Evolutionary conservation across 495 filamentous ascomycete genomes (phyloP), one percentile per base, ranked within the genome.

Genomic region (Penicillium silybi): DNA sequence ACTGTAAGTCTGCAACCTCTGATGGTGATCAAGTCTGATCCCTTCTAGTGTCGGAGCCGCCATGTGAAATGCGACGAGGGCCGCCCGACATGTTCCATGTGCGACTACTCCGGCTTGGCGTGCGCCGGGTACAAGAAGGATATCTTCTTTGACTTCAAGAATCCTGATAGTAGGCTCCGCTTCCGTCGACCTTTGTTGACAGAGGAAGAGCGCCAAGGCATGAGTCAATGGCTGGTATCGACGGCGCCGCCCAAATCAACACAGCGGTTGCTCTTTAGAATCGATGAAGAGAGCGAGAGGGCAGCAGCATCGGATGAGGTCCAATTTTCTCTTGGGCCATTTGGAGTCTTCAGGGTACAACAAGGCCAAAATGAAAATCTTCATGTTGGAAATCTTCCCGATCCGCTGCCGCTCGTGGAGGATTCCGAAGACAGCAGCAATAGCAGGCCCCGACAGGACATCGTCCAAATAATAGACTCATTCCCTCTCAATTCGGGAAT

Each of bases 11-110:
- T 10, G 13, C 19, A 4, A 35, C 7, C 40, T 4, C 23, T 6
- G 7, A 26, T 37, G 19, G 25, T 34, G 7, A 34, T 41, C 6
- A 15, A 16, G 11, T 6, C 34, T 41, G 9, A 44, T 42, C 4
- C 0, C 15, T 48, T 23, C 23, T 15, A 58, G 58, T 68, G 59
- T 50, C 59, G 65, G 32, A 56, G 27, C 20, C 60, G 60, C 1
- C 62, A 65, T 54, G 49, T 56, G 5, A 65, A 65, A 52, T 68
- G 59, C 41, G 65, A 67, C 27, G 62, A 65, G 39, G 41, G 49
- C 11, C 64, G 57, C 3, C 64, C 57, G n/a, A 53, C 55, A 25
- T 67, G 61, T 47, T 48, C 48, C 17, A 56, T 63, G 53, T 67
- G 64, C 38, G 26, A 29, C 32, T 51, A 52, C 16, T 48, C 52